Evolutionary conservation across 306 rosid genomes (phyloP).

Genomic region (Prunus persica): DNA sequence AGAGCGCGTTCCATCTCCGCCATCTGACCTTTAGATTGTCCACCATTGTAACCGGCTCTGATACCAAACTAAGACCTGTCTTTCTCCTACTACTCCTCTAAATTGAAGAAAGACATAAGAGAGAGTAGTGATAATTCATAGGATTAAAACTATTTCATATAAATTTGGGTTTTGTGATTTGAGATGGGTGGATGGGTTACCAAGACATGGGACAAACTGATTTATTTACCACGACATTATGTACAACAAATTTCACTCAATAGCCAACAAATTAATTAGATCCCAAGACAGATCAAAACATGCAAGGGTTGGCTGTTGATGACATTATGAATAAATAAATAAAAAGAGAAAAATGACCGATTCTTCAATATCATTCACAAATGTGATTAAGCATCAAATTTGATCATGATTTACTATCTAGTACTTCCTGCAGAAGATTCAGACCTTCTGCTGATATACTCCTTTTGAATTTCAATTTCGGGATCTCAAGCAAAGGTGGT

Average conservation of each 20-base stretch:
- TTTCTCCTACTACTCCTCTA: background rate
- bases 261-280: slow-evolving; percentile 12
- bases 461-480: slow-evolving; percentile 24
- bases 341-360: background rate
- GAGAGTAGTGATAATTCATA: background rate
- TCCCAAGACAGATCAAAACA: background rate
- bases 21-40: too few relatives aligned
- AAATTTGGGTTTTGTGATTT: too few relatives aligned
- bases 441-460: slow-evolving; percentile 30
- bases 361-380: slow-evolving; percentile 6
- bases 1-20: too few relatives aligned
- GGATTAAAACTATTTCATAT: too few relatives aligned
- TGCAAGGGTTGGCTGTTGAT: slow-evolving; percentile 13
- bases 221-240: slow-evolving; percentile 7
- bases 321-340: background rate
- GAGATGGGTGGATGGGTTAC: too few relatives aligned
- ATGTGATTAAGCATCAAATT: slow-evolving; percentile 2
- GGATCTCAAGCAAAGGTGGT: slow-evolving; percentile 19
- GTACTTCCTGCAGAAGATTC: slow-evolving; percentile 24
- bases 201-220: background rate
- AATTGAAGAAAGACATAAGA: background rate
- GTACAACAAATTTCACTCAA: slow-evolving; percentile 20
- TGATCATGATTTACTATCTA: slow-evolving; percentile 24
- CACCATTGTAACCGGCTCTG: too few relatives aligned
- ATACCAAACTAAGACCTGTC: too few relatives aligned